Percentiles rank a stretch among this genome's conserved stretches.
Evolutionary conservation across 345 rosid genomes (phyloP).

Genomic region (Nasturtium officinale): DNA sequence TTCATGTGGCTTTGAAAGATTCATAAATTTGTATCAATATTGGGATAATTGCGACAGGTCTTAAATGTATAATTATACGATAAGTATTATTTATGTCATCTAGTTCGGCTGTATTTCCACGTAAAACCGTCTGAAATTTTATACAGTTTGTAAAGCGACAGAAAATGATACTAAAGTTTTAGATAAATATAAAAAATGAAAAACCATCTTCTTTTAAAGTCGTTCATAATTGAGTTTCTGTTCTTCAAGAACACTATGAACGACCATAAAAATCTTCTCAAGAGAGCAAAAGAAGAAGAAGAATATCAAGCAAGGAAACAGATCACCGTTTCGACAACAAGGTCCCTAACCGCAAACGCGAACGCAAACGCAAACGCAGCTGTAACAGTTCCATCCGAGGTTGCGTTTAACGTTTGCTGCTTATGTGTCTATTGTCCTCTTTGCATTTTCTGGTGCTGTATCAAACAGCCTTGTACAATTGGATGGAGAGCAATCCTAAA

Average conservation of each 20-base stretch:
- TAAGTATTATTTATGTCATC: constrained; percentile 34
- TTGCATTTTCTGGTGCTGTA: constrained; percentile 57
- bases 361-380: constrained; percentile 27
- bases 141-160: constrained; percentile 29
- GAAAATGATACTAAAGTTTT: background rate
- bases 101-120: constrained; percentile 33
- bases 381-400: constrained; percentile 45
- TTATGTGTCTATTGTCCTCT: constrained; percentile 67
- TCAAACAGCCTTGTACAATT: constrained; percentile 63
- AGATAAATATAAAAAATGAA: background rate
- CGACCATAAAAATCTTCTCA: constrained; percentile 25
- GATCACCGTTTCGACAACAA: constrained; percentile 6
- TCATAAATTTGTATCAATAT: constrained; percentile 25
- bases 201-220: constrained; percentile 6
- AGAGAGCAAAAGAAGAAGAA: constrained; percentile 23
- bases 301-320: constrained; percentile 17
- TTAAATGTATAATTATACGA: constrained; percentile 16
- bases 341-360: constrained; percentile 8
- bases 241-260: constrained; percentile 32
- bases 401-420: constrained; percentile 57
- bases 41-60: constrained; percentile 35
- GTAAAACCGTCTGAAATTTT: constrained; percentile 34
- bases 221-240: background rate
- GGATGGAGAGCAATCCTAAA: constrained; percentile 48
- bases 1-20: constrained; percentile 35